Conservation (phyloP, 2,329 filamentous ascomycete species). For the Pyricularia pennisetigena region DNA sequence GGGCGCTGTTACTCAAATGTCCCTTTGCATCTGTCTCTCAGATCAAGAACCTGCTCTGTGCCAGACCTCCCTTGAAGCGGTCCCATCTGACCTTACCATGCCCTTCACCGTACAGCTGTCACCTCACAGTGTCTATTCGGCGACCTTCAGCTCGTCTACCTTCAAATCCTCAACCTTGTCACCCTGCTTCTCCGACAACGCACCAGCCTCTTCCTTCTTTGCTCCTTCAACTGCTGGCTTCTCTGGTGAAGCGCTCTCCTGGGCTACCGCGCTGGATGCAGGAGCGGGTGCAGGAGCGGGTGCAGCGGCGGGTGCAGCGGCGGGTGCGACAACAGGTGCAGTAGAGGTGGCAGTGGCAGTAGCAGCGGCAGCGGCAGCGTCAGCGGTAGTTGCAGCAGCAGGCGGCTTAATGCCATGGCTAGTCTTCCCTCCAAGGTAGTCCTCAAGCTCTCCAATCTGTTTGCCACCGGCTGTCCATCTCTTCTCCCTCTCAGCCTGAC, state of each 20-base stretch:
- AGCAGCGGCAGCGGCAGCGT: background rate
- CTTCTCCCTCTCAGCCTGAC: slow-evolving; percentile 49
- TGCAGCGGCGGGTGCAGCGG: background rate
- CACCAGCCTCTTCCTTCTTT: background rate
- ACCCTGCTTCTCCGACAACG: slow-evolving; percentile 3
- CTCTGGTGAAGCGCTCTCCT: background rate
- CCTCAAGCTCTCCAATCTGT: slow-evolving; percentile 76
- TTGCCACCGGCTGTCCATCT: slow-evolving; percentile 77
- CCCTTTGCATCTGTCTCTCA: background rate
- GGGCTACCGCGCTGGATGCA: background rate
- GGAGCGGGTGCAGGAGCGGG: background rate
- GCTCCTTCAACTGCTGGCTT: slow-evolving; percentile 5
- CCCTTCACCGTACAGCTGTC: too few species aligned
- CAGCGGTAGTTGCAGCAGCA: background rate
- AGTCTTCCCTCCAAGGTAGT: slow-evolving; percentile 63
- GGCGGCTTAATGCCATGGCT: slow-evolving; percentile 14
- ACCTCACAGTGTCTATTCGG: background rate
- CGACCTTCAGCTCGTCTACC: slow-evolving; percentile 9
- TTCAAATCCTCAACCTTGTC: slow-evolving; percentile 16
- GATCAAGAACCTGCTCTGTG: too few species aligned
- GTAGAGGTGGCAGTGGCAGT: background rate
- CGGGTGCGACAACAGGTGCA: background rate
- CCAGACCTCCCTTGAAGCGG: too few species aligned
- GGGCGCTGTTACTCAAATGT: background rate
- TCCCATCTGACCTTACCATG: background rate